Percentiles rank a stretch among this genome's conserved stretches.
Conservation (phyloP, 441 rosid species). For the Jatropha multifida region DNA sequence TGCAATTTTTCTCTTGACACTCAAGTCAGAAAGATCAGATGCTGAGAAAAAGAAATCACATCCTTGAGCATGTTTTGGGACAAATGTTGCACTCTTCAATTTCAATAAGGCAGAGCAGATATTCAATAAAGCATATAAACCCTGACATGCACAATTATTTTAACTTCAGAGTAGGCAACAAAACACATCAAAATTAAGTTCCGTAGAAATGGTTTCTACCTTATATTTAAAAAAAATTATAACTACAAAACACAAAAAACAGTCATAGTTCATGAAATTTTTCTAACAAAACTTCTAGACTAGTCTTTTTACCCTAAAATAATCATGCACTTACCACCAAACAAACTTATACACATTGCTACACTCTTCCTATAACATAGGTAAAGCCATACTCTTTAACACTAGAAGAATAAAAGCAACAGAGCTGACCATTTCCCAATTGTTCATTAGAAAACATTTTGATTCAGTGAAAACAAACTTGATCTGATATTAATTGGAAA, state of each 20-base stretch:
- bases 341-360: not conserved
- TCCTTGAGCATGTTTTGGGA: slow-evolving; percentile 26
- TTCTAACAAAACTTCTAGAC: not conserved
- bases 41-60: slow-evolving; percentile 25
- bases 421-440: not conserved
- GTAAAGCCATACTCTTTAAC: not conserved
- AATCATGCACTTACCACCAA: not conserved
- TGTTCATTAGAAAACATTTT: not conserved
- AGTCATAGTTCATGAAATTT: not conserved
- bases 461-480: not conserved
- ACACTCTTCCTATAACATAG: not conserved
- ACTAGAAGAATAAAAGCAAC: not conserved
- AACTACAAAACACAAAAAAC: not conserved
- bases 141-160: slow-evolving; percentile 15
- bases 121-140: slow-evolving; percentile 1
- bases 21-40: slow-evolving; percentile 30
- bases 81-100: slow-evolving; percentile 28
- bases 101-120: slow-evolving; percentile 11
- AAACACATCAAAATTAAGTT: not conserved
- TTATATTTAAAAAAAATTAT: not conserved
- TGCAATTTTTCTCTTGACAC: slow-evolving; percentile 12
- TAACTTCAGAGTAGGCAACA: slow-evolving; percentile 4
- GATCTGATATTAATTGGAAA: not conserved
- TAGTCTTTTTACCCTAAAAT: not conserved
- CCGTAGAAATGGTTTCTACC: not conserved